Evolutionary conservation across 495 filamentous ascomycete species (phyloP).

Genomic region (Neurospora sp.): DNA sequence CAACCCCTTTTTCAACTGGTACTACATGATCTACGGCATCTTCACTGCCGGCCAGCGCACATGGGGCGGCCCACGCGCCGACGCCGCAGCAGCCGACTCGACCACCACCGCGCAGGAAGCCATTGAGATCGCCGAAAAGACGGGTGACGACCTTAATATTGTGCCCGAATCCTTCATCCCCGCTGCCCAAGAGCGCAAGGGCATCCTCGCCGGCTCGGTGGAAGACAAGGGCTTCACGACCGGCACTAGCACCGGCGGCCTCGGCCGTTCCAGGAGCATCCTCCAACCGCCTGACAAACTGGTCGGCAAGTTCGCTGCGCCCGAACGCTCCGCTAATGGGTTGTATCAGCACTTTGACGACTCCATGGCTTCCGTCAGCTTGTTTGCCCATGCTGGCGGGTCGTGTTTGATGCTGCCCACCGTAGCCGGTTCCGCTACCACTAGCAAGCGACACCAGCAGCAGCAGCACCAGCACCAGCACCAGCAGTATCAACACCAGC

Average conservation of each 20-base stretch:
- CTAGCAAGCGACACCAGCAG: neutral
- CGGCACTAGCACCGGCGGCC: neutral
- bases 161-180: conserved; percentile 83
- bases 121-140: conserved; percentile 65
- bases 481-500: neutral
- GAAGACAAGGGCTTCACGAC: conserved; percentile 17
- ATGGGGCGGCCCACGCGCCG: conserved; percentile 91
- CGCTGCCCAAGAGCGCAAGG: conserved; percentile 42
- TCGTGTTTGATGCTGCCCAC: neutral
- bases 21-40: conserved; percentile 82
- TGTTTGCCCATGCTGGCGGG: neutral
- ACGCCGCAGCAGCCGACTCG: conserved; percentile 75
- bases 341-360: conserved; percentile 55
- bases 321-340: conserved; percentile 50
- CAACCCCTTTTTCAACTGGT: conserved; percentile 98
- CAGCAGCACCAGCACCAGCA: too few relatives aligned
- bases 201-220: conserved; percentile 18
- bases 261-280: conserved; percentile 35
- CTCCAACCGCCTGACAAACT: conserved; percentile 64
- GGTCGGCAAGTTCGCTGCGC: conserved; percentile 60
- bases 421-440: neutral
- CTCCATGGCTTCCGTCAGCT: conserved; percentile 41
- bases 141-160: conserved; percentile 87
- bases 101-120: conserved; percentile 74
- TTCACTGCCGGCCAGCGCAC: conserved; percentile 94